These are phyloP conservation scores for Aspergillus thermomutatus DNA, from an alignment of 2,329 filamentous ascomycete genomes.

Conservation along the genomic window DNA sequence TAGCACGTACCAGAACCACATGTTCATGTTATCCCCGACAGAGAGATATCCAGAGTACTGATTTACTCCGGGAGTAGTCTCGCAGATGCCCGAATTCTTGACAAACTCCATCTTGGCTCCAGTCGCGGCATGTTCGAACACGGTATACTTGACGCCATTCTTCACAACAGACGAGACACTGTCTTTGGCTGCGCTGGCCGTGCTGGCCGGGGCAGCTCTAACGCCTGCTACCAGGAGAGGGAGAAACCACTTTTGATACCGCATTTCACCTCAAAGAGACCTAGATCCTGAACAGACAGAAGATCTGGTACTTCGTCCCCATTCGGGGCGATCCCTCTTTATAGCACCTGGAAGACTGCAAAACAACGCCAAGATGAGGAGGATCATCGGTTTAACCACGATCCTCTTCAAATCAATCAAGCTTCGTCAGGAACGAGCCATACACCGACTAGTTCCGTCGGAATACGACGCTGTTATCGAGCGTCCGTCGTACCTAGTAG, in stretches of 20 bases:
- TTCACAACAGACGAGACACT: slow-evolving; percentile 26
- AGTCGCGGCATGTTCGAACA: slow-evolving; percentile 50
- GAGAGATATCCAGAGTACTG: slow-evolving; percentile 52
- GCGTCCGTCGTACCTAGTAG: too few relatives aligned
- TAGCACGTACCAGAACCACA: slow-evolving; percentile 41
- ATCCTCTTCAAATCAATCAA: neutral
- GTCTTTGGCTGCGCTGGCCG: slow-evolving; percentile 1
- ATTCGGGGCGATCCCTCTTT: neutral
- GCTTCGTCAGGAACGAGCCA: neutral
- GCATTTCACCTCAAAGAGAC: neutral
- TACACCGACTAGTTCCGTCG: neutral
- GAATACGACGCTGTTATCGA: neutral
- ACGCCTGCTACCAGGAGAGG: neutral
- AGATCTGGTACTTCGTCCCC: neutral
- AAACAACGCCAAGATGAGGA: neutral
- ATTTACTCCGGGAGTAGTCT: slow-evolving; percentile 50
- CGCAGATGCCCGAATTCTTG: slow-evolving; percentile 51
- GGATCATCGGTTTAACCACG: neutral
- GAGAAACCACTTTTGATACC: neutral
- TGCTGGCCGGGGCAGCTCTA: neutral
- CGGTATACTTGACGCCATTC: slow-evolving; percentile 41
- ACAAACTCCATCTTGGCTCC: slow-evolving; percentile 47
- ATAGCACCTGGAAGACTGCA: neutral
- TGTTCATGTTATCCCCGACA: slow-evolving; percentile 44
- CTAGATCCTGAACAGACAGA: neutral